phyloP scores from a whole-genome alignment of 371 early-diverging fungal genomes.

The Mucor indicus region DNA sequence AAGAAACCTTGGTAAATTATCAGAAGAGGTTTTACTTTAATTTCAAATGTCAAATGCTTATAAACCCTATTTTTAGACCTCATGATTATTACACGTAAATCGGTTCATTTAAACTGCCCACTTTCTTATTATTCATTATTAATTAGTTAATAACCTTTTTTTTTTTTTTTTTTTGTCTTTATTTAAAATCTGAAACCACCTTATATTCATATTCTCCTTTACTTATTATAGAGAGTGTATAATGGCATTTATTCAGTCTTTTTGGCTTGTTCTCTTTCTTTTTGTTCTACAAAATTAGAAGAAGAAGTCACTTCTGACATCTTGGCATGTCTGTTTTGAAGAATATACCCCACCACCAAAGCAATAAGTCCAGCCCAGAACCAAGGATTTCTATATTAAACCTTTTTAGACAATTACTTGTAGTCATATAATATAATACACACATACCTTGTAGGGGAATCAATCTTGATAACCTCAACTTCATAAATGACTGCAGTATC shows the following conservation, averaged over 20 bases:
- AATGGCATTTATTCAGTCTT: constrained; percentile 7
- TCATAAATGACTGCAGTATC: constrained; percentile 38
- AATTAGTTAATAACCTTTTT: too few relatives aligned
- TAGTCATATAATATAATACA: background rate
- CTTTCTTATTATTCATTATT: too few relatives aligned
- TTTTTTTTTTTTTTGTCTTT: too few relatives aligned
- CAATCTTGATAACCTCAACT: constrained; percentile 28
- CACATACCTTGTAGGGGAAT: constrained; percentile 33
- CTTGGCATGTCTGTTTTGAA: background rate
- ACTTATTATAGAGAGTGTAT: background rate
- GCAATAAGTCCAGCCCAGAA: constrained; percentile 25
- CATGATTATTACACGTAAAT: too few relatives aligned
- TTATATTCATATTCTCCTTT: too few relatives aligned
- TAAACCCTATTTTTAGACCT: too few relatives aligned
- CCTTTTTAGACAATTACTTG: background rate
- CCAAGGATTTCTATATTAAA: constrained; percentile 28
- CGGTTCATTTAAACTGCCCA: too few relatives aligned
- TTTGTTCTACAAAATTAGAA: constrained; percentile 14
- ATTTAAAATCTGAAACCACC: too few relatives aligned
- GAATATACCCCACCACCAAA: constrained; percentile 2
- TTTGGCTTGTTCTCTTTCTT: constrained; percentile 10
- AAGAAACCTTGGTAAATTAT: too few relatives aligned
- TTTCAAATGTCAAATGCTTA: too few relatives aligned
- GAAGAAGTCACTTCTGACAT: background rate
- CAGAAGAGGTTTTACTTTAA: too few relatives aligned